Base-by-base conservation (phyloP, 345 rosid genomes). In the Pelargonium nanum region DNA sequence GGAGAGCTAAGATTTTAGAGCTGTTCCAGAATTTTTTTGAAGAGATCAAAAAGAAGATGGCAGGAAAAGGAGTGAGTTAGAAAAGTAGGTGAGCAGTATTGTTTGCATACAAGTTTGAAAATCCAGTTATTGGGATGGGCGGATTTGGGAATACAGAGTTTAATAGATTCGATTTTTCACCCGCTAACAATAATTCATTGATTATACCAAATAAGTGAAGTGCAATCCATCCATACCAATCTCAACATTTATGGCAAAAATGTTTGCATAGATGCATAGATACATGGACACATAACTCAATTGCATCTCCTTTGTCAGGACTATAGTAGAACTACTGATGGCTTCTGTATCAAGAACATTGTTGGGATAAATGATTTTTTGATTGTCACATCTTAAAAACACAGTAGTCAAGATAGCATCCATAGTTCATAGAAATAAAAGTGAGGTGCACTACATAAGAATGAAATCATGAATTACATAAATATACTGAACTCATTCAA, bases 281-380 rank as follows among this genome's bases (percentile, higher is more conserved):
- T 16, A 89, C 44, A 53, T 93, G 97, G 79, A 93, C 57, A 34
- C 45, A 77, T 81, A 92, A 92, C 60, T 87, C 91, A 6, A 92
- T 51, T 1, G 70, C 68, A 4, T 92, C 98, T 17, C 83, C 84
- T 97, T 89, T 93, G 53, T 93, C 99, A 0, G 97, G 97, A 69
- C 99, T 93, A 0, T 94, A 84, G 60, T 89, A 89, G 68, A 93
- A 74, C 89, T 93, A 53, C 80, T 72, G 45, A 93, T 89, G 45
- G 94, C 65, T 63, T 71, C 87, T 19, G 77, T 71, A 22, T 91
- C 82, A 8, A 93, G 83, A 68, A 78, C 66, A 54, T 80, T 81
- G 65, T 93, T 93, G 0, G 86, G 96, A 28, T 68, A 84, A 26
- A 78, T 58, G 9, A 93, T 67, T 78, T 84, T 93, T 61, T 72